Base-by-base conservation (phyloP, 2,329 filamentous ascomycete species). In the Proliferodiscus dingleyae region DNA sequence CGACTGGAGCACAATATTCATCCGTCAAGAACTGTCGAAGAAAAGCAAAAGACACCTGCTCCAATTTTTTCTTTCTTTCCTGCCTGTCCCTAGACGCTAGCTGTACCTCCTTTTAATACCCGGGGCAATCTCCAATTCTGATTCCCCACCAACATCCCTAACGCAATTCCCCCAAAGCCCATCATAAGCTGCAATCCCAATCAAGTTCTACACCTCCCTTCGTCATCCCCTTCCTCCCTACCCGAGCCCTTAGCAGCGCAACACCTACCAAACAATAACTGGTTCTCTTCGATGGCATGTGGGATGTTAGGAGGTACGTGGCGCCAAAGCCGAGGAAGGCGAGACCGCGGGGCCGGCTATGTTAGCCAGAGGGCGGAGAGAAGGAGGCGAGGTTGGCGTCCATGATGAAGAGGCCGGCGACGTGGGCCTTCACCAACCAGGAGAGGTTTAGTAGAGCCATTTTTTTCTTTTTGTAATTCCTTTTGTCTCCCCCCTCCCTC, bases 231-330 rank as follows among this genome's bases (percentile, higher is more conserved):
- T 21, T 41, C 44, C 30, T 34, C 24, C 24, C 6, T 11, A 11
- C 6, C 11, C 11, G 11, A 6, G 24, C 24, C 24, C 24, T 11
- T 26, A n/a, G n/a, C n/a, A n/a, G n/a, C n/a, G n/a, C n/a, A n/a
- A n/a, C n/a, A n/a, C n/a, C 38, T 41, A 2, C 52, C 52, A 33
- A 54, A 41, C 10, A 56, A 40, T 26, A 55, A 54, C 24, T 55
- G 49, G 36, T 57, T 58, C 32, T 57, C 38, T 26, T 53, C 45
- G 9, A 56, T 47, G 54, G 56, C 23, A 57, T 42, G 24, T 52
- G 47, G 1, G 54, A 46, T 3, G 53, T 55, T 21, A 41, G 39
- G n/a, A 55, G 36, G 30, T 56, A 58, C 2, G 49, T 39, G 13
- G 56, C 30, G 9, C 53, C 48, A 11, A 59, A 46, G 6, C 45